These are phyloP conservation scores for Antarctomyces pellizariae DNA, from an alignment of 495 filamentous ascomycete genomes.

Conservation along the genomic window DNA sequence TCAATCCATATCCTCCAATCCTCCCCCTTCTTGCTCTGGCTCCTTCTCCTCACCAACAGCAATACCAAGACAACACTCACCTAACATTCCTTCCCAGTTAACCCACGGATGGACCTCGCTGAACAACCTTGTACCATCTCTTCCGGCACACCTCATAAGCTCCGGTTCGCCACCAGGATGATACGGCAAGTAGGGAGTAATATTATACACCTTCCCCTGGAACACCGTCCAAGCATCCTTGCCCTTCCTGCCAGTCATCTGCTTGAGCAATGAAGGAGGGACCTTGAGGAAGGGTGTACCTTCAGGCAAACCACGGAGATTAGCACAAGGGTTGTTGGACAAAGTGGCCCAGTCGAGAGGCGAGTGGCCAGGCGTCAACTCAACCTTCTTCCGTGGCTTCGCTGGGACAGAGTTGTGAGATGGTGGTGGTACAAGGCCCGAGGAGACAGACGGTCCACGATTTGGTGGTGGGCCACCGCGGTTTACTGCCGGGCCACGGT, in stretches of 20 bases:
- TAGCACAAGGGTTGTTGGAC: slow-evolving; percentile 33
- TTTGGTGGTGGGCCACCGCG: slow-evolving; percentile 15
- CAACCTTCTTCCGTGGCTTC: slow-evolving; percentile 31
- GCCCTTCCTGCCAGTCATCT: slow-evolving; percentile 55
- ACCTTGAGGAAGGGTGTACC: slow-evolving; percentile 30
- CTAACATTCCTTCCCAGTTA: slow-evolving; percentile 85
- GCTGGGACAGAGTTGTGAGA: slow-evolving; percentile 21
- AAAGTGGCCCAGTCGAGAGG: slow-evolving; percentile 90
- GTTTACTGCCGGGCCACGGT: slow-evolving; percentile 11
- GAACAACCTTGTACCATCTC: slow-evolving; percentile 60
- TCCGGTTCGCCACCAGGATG: slow-evolving; percentile 85
- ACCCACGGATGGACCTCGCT: slow-evolving; percentile 93
- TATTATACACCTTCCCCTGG: slow-evolving; percentile 77
- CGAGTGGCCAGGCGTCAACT: slow-evolving; percentile 66
- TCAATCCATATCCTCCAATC: slow-evolving; percentile 52
- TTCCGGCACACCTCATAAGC: slow-evolving; percentile 55
- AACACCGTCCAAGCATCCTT: slow-evolving; percentile 75
- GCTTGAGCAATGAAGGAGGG: slow-evolving; percentile 51
- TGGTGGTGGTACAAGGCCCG: slow-evolving; percentile 21
- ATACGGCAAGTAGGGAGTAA: slow-evolving; percentile 70
- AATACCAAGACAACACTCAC: slow-evolving; percentile 65
- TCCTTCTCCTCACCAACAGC: slow-evolving; percentile 55
- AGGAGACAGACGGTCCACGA: slow-evolving; percentile 9
- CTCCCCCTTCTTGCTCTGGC: slow-evolving; percentile 6
- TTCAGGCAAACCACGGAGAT: slow-evolving; percentile 34